Evolutionary conservation across 2,329 filamentous ascomycete species (phyloP).

Genomic region (Neurospora sp.): DNA sequence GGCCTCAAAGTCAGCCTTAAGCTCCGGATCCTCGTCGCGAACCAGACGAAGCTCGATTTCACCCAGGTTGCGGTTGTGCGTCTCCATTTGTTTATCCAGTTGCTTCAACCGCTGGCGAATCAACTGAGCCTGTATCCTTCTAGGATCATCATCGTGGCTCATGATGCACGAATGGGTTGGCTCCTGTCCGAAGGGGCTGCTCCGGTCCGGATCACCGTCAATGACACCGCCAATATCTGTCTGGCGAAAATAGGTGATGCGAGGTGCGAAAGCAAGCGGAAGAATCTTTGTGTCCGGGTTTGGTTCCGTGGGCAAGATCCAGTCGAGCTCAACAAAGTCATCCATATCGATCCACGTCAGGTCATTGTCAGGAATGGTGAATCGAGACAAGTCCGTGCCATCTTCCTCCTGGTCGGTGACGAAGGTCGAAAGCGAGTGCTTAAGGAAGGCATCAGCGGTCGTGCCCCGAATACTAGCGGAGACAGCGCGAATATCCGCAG

Average conservation of each 20-base stretch:
- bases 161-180: constrained; percentile 93
- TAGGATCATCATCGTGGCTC: constrained; percentile 80
- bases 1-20: constrained; percentile 51
- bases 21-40: constrained; percentile 39
- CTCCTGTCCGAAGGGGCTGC: constrained; percentile 86
- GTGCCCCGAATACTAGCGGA: constrained; percentile 83
- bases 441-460: constrained; percentile 64
- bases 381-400: constrained; percentile 68
- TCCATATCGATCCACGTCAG: constrained; percentile 99
- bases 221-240: constrained; percentile 82
- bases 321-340: constrained; percentile 95
- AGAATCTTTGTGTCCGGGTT: constrained; percentile 92
- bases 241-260: constrained; percentile 94
- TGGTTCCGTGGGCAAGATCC: constrained; percentile 81
- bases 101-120: constrained; percentile 72
- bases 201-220: constrained; percentile 68
- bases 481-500: constrained; percentile 84
- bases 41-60: constrained; percentile 63
- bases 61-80: constrained; percentile 61
- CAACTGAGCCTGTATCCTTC: constrained; percentile 76
- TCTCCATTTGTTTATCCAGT: constrained; percentile 65
- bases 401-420: constrained; percentile 44
- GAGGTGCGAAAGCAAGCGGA: constrained; percentile 83
- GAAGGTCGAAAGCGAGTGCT: constrained; percentile 40
- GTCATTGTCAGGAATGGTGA: constrained; percentile 92